Evolutionary conservation across 2,329 filamentous ascomycete species (phyloP), one percentile per base, ranked within the genome.

Genomic region (Colletotrichum musae): DNA sequence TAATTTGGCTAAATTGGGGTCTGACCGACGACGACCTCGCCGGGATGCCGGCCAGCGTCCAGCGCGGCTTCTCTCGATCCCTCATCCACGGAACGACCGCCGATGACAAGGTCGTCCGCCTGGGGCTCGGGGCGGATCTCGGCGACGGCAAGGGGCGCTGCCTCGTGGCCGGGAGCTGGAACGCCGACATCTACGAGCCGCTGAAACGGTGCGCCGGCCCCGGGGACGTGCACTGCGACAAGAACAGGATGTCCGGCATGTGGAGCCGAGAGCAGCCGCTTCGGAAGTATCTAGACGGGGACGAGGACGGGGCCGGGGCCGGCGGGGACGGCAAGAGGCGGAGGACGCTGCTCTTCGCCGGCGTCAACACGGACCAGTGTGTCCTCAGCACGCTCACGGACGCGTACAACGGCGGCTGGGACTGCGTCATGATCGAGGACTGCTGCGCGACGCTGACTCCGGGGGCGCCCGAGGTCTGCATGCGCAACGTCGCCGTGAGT

Each of bases 281-380:
- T 53, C 82, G 81, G 62, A 76, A 77, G 47, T 82, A 80, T 47
- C 75, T 89, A 58, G 56, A 51, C 9, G 54, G 53, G 41, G 41
- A 10, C n/a, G 56, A 5, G 32, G 10, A 7, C 32, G 32, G 32
- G 32, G 3, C 21, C 21, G 21, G 21, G 21, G 3, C 21, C 21
- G 21, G 21, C 45, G 45, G 36, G 21, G 59, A 45, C 16, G 58
- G 76, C 48, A 71, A 80, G 0, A 83, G 82, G 66, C 82, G 72
- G 52, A 89, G 72, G 52, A 89, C 87, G 5, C 74, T 90, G 52
- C 73, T 91, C 21, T 89, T 90, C 71, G 78, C 85, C 1, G 88
- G 88, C 0, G 88, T 89, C 13, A 90, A 91, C 73, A 89, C 88
- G 3, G 88, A 91, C 76, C 87, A 89, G 74, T 90, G 88, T 73